These are phyloP conservation scores for Diaporthe caulivora DNA, from an alignment of 2,329 filamentous ascomycete species.

Conservation along the genomic window DNA sequence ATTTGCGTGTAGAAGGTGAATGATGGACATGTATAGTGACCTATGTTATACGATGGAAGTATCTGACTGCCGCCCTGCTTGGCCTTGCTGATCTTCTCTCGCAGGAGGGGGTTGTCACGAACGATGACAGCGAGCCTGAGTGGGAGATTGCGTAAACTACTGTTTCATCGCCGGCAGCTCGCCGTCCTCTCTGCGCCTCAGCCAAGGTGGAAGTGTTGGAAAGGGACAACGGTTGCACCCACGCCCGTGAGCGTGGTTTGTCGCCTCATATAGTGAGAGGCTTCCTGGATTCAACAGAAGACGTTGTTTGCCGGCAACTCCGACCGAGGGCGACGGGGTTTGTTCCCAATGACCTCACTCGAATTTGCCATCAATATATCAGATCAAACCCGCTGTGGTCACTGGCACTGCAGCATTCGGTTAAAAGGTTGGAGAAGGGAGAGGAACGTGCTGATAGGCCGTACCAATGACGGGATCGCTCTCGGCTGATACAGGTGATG, in stretches of 20 bases:
- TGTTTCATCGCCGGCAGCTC: constrained; percentile 7
- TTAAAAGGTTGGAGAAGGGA: neutral
- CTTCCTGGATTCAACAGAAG: too few species aligned
- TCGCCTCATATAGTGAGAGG: too few species aligned
- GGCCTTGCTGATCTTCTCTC: too few species aligned
- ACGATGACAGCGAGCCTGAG: neutral
- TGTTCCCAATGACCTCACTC: constrained; percentile 7
- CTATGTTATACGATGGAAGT: too few species aligned
- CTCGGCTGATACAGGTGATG: constrained; percentile 25
- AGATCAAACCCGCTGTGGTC: constrained; percentile 9
- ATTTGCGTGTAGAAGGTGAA: too few species aligned
- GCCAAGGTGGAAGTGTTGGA: constrained; percentile 13
- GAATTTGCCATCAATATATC: constrained; percentile 4
- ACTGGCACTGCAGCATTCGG: neutral
- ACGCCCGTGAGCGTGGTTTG: too few species aligned
- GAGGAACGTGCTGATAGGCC: constrained; percentile 6
- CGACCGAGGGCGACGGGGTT: neutral
- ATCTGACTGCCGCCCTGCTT: too few species aligned
- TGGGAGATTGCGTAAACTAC: neutral
- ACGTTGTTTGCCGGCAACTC: neutral
- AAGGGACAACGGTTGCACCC: too few species aligned
- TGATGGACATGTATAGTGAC: too few species aligned
- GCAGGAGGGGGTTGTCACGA: too few species aligned
- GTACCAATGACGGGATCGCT: neutral
- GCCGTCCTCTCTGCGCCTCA: constrained; percentile 2